A percentile compares a stretch with the other conserved stretches of the same genome.
These are phyloP conservation scores for Globisporangium solare DNA, from an alignment of 352 stramenopile species.

Conservation along the genomic window DNA sequence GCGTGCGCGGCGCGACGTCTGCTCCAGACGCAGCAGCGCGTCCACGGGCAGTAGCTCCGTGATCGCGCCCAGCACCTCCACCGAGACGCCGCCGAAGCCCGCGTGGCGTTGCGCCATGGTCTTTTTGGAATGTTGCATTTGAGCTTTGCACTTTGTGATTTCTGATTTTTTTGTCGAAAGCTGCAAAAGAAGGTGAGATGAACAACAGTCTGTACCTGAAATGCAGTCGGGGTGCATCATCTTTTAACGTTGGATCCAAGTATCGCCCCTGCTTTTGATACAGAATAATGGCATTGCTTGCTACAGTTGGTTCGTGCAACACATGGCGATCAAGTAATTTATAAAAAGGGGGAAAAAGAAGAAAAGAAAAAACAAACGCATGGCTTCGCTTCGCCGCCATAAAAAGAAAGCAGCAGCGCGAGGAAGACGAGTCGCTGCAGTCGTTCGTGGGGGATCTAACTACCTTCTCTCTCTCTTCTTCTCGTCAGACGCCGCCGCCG, in stretches of 20 bases:
- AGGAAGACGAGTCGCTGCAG: neutral
- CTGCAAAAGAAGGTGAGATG: neutral
- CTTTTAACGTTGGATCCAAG: too few relatives aligned
- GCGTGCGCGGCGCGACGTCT: constrained; percentile 15
- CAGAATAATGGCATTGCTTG: too few relatives aligned
- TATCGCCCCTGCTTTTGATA: too few relatives aligned
- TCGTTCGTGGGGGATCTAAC: neutral
- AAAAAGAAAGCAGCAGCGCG: neutral
- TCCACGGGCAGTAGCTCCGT: constrained; percentile 26
- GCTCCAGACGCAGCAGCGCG: constrained; percentile 40
- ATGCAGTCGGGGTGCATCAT: too few relatives aligned
- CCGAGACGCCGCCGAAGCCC: constrained; percentile 25
- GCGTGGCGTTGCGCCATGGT: neutral
- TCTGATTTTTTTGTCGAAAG: neutral
- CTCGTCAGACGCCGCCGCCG: neutral
- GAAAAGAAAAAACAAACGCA: neutral
- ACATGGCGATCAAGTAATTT: too few relatives aligned
- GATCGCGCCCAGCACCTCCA: constrained; percentile 35
- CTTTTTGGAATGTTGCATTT: neutral
- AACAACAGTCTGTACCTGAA: neutral
- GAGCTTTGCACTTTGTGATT: neutral
- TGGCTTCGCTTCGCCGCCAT: neutral
- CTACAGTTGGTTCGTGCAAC: too few relatives aligned
- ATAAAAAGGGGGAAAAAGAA: neutral
- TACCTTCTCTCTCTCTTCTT: neutral